Evolutionary conservation across 2,329 filamentous ascomycete species (phyloP).

Genomic region (Cladosporium cucumerinum): DNA sequence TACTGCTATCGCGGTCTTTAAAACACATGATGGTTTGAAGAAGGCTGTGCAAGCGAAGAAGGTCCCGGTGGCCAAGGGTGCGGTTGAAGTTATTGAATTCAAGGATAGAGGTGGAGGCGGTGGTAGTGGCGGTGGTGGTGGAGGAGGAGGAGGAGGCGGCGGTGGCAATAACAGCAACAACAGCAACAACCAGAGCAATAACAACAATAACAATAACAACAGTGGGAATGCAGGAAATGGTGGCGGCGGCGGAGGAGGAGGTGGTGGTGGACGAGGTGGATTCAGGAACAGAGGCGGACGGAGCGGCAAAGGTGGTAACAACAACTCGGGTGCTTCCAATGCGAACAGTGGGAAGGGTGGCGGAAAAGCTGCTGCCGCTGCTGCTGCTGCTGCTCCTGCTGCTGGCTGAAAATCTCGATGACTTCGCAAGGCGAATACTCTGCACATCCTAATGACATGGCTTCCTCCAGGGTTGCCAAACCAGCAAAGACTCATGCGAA

Average conservation of each 20-base stretch:
- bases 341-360: not conserved
- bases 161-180: not conserved
- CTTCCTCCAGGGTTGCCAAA: not conserved
- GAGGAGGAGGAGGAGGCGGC: constrained; percentile 15
- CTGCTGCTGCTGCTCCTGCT: not conserved
- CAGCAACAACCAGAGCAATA: not conserved
- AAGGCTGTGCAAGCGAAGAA: constrained; percentile 81
- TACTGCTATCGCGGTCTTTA: constrained; percentile 90
- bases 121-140: constrained; percentile 18
- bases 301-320: not conserved
- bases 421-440: not conserved
- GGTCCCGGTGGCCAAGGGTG: constrained; percentile 76
- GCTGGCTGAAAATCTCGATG: not conserved
- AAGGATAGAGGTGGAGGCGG: constrained; percentile 51
- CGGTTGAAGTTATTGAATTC: constrained; percentile 81
- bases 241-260: not conserved
- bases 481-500: not conserved
- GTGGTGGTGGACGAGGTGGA: not conserved
- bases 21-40: constrained; percentile 65
- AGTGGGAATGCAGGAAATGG: not conserved
- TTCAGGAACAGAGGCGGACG: not conserved
- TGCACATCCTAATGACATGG: not conserved
- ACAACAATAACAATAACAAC: not conserved
- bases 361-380: not conserved
- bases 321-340: not conserved